Evolutionary conservation across 768 basidiomycete genomes (phyloP).

Genomic region (Dacryopinax spathularia): DNA sequence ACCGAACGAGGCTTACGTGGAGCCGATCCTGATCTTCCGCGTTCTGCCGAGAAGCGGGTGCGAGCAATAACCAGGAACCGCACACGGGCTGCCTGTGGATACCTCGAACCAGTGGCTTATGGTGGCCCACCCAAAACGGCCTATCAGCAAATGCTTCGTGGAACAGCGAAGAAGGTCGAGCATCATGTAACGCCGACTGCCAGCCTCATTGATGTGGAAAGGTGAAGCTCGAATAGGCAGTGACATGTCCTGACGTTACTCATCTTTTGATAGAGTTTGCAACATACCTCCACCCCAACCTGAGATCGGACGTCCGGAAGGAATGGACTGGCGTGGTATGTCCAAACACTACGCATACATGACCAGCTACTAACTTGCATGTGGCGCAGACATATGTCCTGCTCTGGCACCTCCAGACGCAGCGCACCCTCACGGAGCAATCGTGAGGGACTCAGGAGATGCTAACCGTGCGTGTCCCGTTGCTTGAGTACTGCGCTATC

Average conservation of each 20-base stretch:
- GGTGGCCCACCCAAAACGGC: background rate
- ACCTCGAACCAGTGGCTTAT: background rate
- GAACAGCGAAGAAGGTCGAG: background rate
- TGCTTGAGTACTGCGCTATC: too few relatives aligned
- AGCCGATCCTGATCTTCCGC: conserved; percentile 7
- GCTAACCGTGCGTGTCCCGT: background rate
- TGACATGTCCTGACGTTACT: too few relatives aligned
- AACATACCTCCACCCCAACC: background rate
- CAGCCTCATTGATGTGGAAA: background rate
- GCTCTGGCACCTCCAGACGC: background rate
- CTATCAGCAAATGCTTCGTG: background rate
- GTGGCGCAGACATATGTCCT: background rate
- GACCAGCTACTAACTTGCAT: background rate
- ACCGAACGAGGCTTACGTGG: conserved; percentile 18
- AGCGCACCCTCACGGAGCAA: background rate
- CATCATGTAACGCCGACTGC: background rate
- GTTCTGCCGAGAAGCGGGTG: background rate
- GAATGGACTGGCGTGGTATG: background rate
- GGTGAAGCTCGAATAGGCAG: too few relatives aligned
- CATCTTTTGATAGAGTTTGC: background rate
- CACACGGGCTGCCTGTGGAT: conserved; percentile 52
- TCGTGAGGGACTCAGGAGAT: background rate
- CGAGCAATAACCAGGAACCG: background rate
- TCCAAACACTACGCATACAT: background rate
- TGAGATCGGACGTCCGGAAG: background rate